Percentiles rank a stretch among this genome's conserved stretches.
phyloP scores from a whole-genome alignment of 176 grass and related monocot species.

The Raddia guianensis region DNA sequence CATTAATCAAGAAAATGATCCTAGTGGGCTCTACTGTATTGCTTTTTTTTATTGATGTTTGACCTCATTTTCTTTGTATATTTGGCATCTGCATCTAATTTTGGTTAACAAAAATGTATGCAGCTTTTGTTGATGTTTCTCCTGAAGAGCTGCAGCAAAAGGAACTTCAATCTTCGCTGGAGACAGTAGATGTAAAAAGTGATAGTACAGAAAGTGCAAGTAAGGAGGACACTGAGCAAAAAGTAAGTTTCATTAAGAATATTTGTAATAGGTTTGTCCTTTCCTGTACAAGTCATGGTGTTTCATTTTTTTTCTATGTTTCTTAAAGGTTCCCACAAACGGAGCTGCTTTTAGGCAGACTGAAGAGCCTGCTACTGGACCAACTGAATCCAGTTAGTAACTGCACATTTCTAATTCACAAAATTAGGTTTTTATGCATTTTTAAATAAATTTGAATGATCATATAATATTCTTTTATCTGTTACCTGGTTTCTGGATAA shows the following conservation, averaged over 20 bases:
- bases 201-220: constrained; percentile 50
- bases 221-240: constrained; percentile 48
- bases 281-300: constrained; percentile 4
- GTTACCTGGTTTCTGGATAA: not conserved
- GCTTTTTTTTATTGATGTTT: constrained; percentile 3
- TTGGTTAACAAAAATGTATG: constrained; percentile 27
- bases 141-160: constrained; percentile 76
- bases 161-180: constrained; percentile 59
- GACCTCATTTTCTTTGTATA: constrained; percentile 25
- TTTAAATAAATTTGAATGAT: constrained; percentile 30
- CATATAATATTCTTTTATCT: constrained; percentile 26
- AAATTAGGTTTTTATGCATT: constrained; percentile 6
- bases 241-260: constrained; percentile 50
- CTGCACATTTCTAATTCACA: not conserved
- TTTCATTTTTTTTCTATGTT: constrained; percentile 31
- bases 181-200: constrained; percentile 53
- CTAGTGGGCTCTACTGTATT: not conserved
- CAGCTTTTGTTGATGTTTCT: constrained; percentile 98
- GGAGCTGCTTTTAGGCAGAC: constrained; percentile 67
- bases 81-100: constrained; percentile 34
- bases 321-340: constrained; percentile 70
- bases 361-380: constrained; percentile 50
- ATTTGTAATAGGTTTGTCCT: constrained; percentile 8
- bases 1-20: constrained; percentile 1
- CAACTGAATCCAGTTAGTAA: constrained; percentile 69